Percentiles rank a stretch among this genome's conserved stretches.
These are phyloP conservation scores for Vitis cinerea DNA, from an alignment of 164 flowering plant species.

Conservation along the genomic window DNA sequence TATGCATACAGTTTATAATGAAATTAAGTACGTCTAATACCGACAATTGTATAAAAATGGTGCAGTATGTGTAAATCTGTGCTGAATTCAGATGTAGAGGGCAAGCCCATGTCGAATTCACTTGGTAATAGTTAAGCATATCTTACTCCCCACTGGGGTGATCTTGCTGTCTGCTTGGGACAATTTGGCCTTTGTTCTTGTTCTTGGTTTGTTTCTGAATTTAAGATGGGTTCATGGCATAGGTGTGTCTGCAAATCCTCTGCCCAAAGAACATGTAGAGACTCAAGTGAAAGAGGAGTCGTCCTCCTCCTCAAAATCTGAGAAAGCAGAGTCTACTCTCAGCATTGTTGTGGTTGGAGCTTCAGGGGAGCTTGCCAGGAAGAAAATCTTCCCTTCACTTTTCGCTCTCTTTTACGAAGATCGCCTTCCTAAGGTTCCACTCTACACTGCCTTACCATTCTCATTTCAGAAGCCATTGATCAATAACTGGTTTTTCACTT, in stretches of 20 bases:
- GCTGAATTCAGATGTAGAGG: too few species aligned
- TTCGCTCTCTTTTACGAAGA: slow-evolving; percentile 18
- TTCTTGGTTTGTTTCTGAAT: background rate
- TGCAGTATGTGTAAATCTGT: too few species aligned
- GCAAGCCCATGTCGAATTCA: too few species aligned
- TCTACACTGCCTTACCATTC: background rate
- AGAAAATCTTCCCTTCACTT: slow-evolving; percentile 20
- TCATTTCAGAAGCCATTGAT: background rate
- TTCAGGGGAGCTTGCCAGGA: slow-evolving; percentile 22
- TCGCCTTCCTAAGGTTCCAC: slow-evolving; percentile 12
- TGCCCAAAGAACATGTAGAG: background rate
- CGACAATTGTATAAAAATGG: too few species aligned
- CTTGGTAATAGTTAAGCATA: too few species aligned
- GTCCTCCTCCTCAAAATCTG: background rate
- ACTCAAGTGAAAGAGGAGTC: background rate
- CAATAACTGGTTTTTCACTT: background rate
- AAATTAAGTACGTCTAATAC: too few species aligned
- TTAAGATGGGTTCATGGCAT: background rate
- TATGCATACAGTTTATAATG: too few species aligned
- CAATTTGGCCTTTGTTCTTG: background rate
- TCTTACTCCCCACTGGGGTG: background rate
- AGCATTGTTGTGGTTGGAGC: slow-evolving; percentile 17
- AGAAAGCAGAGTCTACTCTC: slow-evolving; percentile 5
- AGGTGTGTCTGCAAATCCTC: background rate
- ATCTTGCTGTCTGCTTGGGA: background rate